Base-by-base conservation (phyloP, 2,329 filamentous ascomycete species). In the Ambrosiella cleistominuta region DNA sequence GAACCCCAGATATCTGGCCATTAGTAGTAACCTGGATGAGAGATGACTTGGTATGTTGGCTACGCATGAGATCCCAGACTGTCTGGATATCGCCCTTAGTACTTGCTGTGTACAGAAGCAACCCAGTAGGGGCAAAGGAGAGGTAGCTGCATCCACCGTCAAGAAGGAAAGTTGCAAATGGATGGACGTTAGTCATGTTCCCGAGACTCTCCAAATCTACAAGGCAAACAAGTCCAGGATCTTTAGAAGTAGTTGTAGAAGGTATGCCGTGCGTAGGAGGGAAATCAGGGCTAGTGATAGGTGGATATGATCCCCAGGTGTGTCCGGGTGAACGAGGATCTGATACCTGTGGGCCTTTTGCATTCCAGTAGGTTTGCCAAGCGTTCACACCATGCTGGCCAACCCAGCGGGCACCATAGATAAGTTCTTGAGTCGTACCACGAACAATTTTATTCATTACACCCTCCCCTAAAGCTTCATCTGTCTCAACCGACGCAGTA, bases 31-130 rank as follows among this genome's bases (percentile, higher is more conserved):
- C 45, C 64, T 82, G 81, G 15, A 83, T 68, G 17, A 77, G 74
- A 2, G 80, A 83, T 7, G 77, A 77, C 64, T 79, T 82, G 49
- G 78, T 80, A 66, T 79, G 72, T 66, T 83, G 81, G 52, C 81
- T 74, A 45, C 77, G 76, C 70, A 88, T 79, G 59, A 93, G 69
- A 67, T 91, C 86, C 87, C 87, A 93, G 0, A 91, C 80, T 7
- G 81, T 85, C 65, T 89, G 85, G 5, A 87, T 78, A 65, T 94
- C 88, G n/a, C 87, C 87, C 67, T 89, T 90, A 65, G 77, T 85
- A 68, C 85, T 91, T 6, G 85, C 85, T 0, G 85, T 89, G 69
- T 93, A 84, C 9, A 94, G 74, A 56, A 80, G 80, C 35, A 90
- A 69, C 0, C 86, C 86, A 6, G 79, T 81, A 0, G 86, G 86